These are phyloP conservation scores for Cladosporium sp. DNA, from an alignment of 2,329 filamentous ascomycete species.

Conservation along the genomic window DNA sequence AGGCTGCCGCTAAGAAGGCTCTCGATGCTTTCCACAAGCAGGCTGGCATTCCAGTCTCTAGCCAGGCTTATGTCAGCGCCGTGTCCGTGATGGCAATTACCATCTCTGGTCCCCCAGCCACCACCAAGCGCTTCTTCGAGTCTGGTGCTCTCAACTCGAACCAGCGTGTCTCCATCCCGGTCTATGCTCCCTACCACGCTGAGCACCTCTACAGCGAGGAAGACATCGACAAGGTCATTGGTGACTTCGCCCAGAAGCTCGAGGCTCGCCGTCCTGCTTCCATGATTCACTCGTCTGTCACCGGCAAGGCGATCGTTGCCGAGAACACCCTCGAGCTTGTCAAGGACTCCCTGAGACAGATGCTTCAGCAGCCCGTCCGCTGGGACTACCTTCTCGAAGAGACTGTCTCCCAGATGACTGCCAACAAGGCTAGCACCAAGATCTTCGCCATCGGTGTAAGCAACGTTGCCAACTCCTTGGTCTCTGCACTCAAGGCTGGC, in stretches of 20 bases:
- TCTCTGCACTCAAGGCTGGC: conserved; percentile 54
- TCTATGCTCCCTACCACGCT: conserved; percentile 62
- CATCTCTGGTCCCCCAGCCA: conserved; percentile 58
- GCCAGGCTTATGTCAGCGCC: conserved; percentile 59
- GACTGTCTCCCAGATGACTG: conserved; percentile 48
- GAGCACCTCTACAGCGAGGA: conserved; percentile 53
- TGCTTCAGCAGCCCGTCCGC: conserved; percentile 49
- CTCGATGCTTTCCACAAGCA: conserved; percentile 60
- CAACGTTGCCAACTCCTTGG: conserved; percentile 57
- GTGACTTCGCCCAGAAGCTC: conserved; percentile 42
- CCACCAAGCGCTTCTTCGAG: conserved; percentile 54
- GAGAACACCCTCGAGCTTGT: conserved; percentile 49
- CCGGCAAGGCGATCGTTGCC: conserved; percentile 48
- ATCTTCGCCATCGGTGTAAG: conserved; percentile 54
- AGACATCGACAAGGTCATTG: conserved; percentile 55
- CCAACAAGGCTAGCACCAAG: conserved; percentile 43
- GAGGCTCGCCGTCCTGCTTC: conserved; percentile 44
- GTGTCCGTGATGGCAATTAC: conserved; percentile 60
- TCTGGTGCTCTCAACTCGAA: conserved; percentile 50
- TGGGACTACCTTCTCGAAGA: conserved; percentile 53
- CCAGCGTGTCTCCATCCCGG: conserved; percentile 54
- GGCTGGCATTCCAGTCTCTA: conserved; percentile 53
- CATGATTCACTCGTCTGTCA: conserved; percentile 49
- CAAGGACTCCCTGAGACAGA: conserved; percentile 46
- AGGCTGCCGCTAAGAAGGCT: conserved; percentile 52